These are phyloP conservation scores for Uronychia binucleata DNA, from an alignment of 73 alveolate species.

Conservation along the genomic window DNA sequence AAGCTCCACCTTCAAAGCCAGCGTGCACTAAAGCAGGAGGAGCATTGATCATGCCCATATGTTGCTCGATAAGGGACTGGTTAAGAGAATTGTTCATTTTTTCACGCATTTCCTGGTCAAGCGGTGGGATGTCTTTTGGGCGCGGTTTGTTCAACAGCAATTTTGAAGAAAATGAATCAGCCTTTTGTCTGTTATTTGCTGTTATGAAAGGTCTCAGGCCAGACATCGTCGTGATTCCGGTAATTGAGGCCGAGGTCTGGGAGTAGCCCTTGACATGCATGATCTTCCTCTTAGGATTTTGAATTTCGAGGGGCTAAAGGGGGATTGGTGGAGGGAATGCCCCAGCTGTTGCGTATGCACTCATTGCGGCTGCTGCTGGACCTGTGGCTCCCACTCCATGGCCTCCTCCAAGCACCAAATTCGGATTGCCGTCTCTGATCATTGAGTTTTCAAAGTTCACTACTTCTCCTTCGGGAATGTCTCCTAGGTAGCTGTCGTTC, in stretches of 20 bases:
- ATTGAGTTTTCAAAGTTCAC: slow-evolving; percentile 5
- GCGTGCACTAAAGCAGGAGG: slow-evolving; percentile 55
- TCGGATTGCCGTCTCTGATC: slow-evolving; percentile 22
- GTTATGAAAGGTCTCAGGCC: slow-evolving; percentile 29
- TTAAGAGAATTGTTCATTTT: slow-evolving; percentile 36
- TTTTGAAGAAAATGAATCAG: slow-evolving; percentile 32
- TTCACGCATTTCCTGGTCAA: slow-evolving; percentile 25
- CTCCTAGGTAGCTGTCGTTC: slow-evolving; percentile 32
- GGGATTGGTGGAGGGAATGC: not conserved
- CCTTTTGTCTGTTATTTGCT: slow-evolving; percentile 17
- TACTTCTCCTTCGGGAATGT: slow-evolving; percentile 30
- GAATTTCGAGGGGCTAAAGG: slow-evolving; percentile 11
- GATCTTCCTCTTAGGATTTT: not conserved
- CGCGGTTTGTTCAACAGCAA: slow-evolving; percentile 34
- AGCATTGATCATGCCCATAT: slow-evolving; percentile 4
- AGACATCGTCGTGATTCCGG: slow-evolving; percentile 47
- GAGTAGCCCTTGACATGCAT: slow-evolving; percentile 22
- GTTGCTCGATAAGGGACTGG: slow-evolving; percentile 24
- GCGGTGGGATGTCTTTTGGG: slow-evolving; percentile 33
- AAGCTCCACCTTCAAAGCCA: slow-evolving; percentile 58
- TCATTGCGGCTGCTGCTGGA: slow-evolving; percentile 5
- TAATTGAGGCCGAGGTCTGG: slow-evolving; percentile 30
- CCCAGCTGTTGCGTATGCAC: slow-evolving; percentile 16
- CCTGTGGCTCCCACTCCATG: slow-evolving; percentile 21
- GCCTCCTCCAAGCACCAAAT: slow-evolving; percentile 5